Base-by-base conservation (phyloP, 345 rosid species). In the Boechera divaricarpa region DNA sequence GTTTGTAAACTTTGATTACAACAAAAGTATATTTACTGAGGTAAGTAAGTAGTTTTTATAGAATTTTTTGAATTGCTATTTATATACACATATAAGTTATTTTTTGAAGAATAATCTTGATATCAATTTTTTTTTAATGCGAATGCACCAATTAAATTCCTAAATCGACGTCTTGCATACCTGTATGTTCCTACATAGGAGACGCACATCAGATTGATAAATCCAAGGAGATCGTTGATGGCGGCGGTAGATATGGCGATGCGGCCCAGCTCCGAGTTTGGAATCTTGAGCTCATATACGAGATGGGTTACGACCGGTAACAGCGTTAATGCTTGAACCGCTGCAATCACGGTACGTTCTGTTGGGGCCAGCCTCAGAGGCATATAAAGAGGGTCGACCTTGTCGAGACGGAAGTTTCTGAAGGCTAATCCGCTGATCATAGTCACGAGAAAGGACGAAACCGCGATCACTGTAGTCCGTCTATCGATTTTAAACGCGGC, bases 301-400 rank as follows among this genome's bases (percentile, higher is more conserved):
- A 80, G 80, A 26, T 72, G 79, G 0, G 83, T 76, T 28, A 80
- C 32, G 31, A 66, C 73, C 26, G 83, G 80, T 41, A 80, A 66
- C 31, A 76, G 0, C 28, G 83, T 66, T 36, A 86, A 5, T 15
- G 80, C 63, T 35, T 80, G 76, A 38, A 70, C 31, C 35, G 77
- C 15, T 10, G 61, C 64, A 57, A 80, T 71, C 10, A 54, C 45
- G 2, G 73, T 16, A 42, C 75, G 77, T 77, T 79, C 80, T 42
- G 81, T 67, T 49, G 5, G 56, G 8, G 81, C 81, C 26, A 72
- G 57, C 35, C 54, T 72, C 2, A 33, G 4, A 33, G 77, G 35
- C 77, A 78, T 78, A 42, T 78, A 78, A n/a, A 66, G 73, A 66
- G 81, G 81, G 53, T 78, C 81, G 1, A 67, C 5, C 49, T 67